A percentile compares a stretch with the other conserved stretches of the same genome.
Conservation (phyloP, 192 early-diverging fungal genomes). For the Phlyctochytrium planicorne region DNA sequence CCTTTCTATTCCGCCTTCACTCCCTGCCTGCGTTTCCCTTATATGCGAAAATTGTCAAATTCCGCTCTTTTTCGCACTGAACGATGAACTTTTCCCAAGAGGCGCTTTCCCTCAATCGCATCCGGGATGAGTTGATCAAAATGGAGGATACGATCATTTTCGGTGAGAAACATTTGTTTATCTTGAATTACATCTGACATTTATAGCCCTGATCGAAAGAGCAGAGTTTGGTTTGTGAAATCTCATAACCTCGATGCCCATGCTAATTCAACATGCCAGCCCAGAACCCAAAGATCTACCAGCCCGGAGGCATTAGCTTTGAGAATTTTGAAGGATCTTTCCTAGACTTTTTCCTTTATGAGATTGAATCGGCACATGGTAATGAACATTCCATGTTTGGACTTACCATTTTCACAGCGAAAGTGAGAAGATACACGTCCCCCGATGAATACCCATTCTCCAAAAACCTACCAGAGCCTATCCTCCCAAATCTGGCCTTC, state of each 20-base stretch:
- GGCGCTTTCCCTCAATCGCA: constrained; percentile 32
- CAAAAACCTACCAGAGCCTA: constrained; percentile 73
- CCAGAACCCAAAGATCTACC: constrained; percentile 79
- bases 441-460: constrained; percentile 98
- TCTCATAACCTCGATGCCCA: not conserved
- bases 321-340: constrained; percentile 74
- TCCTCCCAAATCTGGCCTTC: constrained; percentile 81
- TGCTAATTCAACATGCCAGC: no score
- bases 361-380: constrained; percentile 92
- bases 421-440: constrained; percentile 78
- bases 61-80: no score
- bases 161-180: constrained; percentile 42
- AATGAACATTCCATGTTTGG: constrained; percentile 15
- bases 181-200: not conserved
- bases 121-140: constrained; percentile 71
- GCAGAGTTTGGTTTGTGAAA: constrained; percentile 70
- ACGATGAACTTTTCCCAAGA: not conserved
- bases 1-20: no score
- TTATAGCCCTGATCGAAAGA: constrained; percentile 86
- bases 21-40: no score
- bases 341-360: constrained; percentile 85
- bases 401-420: constrained; percentile 40
- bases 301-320: constrained; percentile 64
- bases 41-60: no score
- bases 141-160: constrained; percentile 96